Evolutionary conservation across 2,329 filamentous ascomycete species (phyloP).

Genomic region (Ambrosiella xylebori): DNA sequence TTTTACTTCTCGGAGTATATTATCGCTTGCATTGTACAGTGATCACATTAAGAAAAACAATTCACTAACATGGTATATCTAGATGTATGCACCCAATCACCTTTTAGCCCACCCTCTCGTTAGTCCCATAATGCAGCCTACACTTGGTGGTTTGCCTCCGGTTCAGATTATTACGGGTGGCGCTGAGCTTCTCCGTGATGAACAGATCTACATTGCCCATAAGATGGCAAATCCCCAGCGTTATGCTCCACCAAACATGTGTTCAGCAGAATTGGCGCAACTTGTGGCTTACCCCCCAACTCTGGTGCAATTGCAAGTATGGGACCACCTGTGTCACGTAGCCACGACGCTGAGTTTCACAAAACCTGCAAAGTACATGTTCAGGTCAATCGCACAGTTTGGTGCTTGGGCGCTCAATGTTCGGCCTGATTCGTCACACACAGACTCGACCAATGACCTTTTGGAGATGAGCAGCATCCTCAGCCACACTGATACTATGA

Average conservation of each 20-base stretch:
- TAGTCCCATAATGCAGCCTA: slow-evolving; percentile 74
- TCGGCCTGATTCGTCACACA: slow-evolving; percentile 55
- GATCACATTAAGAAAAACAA: background rate
- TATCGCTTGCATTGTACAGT: background rate
- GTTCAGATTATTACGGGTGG: slow-evolving; percentile 75
- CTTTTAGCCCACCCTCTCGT: slow-evolving; percentile 75
- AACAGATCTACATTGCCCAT: slow-evolving; percentile 89
- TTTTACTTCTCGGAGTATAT: background rate
- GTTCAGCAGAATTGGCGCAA: slow-evolving; percentile 40
- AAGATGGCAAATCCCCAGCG: slow-evolving; percentile 72
- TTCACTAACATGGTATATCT: slow-evolving; percentile 14
- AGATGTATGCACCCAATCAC: slow-evolving; percentile 66
- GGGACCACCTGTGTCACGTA: slow-evolving; percentile 90
- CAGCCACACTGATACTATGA: slow-evolving; percentile 16
- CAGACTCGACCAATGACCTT: slow-evolving; percentile 28
- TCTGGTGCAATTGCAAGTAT: slow-evolving; percentile 84
- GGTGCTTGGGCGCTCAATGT: slow-evolving; percentile 76
- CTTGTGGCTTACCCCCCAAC: slow-evolving; percentile 61
- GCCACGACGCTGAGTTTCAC: slow-evolving; percentile 89
- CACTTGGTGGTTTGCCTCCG: slow-evolving; percentile 76
- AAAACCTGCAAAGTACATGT: slow-evolving; percentile 92
- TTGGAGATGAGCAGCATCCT: background rate
- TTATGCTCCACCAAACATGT: slow-evolving; percentile 51
- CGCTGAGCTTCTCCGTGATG: slow-evolving; percentile 76
- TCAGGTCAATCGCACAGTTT: slow-evolving; percentile 79